phyloP scores from a whole-genome alignment of 371 early-diverging fungal species.

The Zopfochytrium polystomum region DNA sequence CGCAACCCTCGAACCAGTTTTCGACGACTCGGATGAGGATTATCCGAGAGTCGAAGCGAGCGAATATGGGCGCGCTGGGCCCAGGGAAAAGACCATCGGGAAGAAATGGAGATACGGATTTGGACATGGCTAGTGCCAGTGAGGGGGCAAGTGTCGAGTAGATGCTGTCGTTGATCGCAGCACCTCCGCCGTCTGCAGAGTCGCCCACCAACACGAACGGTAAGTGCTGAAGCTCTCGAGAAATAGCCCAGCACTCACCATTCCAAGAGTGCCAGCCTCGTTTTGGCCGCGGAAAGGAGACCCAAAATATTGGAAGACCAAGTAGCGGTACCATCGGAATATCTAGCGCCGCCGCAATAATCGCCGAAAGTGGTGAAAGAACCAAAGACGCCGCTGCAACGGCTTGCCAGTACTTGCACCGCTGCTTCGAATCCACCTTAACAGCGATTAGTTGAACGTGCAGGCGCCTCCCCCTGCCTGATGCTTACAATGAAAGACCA shows the following conservation, averaged over 20 bases:
- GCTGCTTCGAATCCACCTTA: too few species aligned
- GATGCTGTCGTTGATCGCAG: too few species aligned
- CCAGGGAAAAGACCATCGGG: slow-evolving; percentile 11
- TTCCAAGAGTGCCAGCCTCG: slow-evolving; percentile 35
- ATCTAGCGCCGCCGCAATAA: slow-evolving; percentile 38
- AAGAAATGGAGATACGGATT: not conserved
- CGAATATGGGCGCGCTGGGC: slow-evolving; percentile 23
- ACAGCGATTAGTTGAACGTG: too few species aligned
- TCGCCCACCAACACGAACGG: not conserved
- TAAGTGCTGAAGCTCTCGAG: not conserved
- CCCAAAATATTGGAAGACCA: slow-evolving; percentile 39
- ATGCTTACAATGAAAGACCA: slow-evolving; percentile 12
- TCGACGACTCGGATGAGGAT: slow-evolving; percentile 37
- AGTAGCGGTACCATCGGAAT: slow-evolving; percentile 37
- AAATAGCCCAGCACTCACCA: not conserved
- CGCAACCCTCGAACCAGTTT: slow-evolving; percentile 28
- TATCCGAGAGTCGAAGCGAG: slow-evolving; percentile 34
- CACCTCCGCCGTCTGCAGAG: slow-evolving; percentile 9
- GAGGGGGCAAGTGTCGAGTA: too few species aligned
- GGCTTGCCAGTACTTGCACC: too few species aligned
- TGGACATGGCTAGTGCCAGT: slow-evolving; percentile 9
- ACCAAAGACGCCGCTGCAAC: too few species aligned
- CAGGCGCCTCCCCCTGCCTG: not conserved
- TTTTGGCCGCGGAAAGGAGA: slow-evolving; percentile 36
- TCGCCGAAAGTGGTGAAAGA: slow-evolving; percentile 18